Conservation (phyloP, 345 rosid species). For the Linum lewisii region DNA sequence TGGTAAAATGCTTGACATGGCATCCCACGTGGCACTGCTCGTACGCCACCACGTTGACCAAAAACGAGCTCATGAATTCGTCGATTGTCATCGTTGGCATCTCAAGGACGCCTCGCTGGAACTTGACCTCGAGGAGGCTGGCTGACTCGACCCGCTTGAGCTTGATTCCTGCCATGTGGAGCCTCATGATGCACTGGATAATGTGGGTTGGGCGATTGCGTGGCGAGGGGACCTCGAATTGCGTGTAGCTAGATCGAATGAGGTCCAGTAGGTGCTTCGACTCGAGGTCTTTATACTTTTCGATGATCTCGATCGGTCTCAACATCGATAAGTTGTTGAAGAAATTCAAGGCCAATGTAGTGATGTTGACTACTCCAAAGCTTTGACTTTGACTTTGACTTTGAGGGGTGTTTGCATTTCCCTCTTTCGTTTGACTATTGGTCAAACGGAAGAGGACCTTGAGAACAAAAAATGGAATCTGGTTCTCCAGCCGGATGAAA, state of each 20-base stretch:
- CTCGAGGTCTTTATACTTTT: slow-evolving; percentile 16
- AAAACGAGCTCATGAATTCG: slow-evolving; percentile 58
- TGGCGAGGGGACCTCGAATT: slow-evolving; percentile 14
- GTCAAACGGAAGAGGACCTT: slow-evolving; percentile 45
- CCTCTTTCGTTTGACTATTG: no score
- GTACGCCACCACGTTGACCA: slow-evolving; percentile 64
- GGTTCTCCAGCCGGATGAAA: slow-evolving; percentile 43
- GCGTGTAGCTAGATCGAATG: slow-evolving; percentile 41
- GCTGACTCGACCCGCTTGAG: slow-evolving; percentile 14
- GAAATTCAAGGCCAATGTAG: slow-evolving; percentile 42
- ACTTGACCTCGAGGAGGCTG: slow-evolving; percentile 5
- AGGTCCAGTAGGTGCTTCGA: slow-evolving; percentile 66
- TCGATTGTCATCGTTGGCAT: slow-evolving; percentile 67
- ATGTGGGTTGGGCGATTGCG: slow-evolving; percentile 19
- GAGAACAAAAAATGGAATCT: slow-evolving; percentile 62
- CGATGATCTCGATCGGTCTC: slow-evolving; percentile 27
- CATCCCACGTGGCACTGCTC: slow-evolving; percentile 60
- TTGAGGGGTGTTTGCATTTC: no score
- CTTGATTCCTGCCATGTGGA: slow-evolving; percentile 47
- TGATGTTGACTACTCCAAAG: slow-evolving; percentile 14
- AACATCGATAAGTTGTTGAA: slow-evolving; percentile 39
- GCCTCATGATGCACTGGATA: slow-evolving; percentile 61
- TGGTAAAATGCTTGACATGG: slow-evolving; percentile 40
- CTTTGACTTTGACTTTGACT: slow-evolving; percentile 13
- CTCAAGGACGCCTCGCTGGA: slow-evolving; percentile 45